Evolutionary conservation across 1,139 yeast genomes (phyloP), one percentile per base, ranked within the genome.

Genomic region (Pichia sp.): DNA sequence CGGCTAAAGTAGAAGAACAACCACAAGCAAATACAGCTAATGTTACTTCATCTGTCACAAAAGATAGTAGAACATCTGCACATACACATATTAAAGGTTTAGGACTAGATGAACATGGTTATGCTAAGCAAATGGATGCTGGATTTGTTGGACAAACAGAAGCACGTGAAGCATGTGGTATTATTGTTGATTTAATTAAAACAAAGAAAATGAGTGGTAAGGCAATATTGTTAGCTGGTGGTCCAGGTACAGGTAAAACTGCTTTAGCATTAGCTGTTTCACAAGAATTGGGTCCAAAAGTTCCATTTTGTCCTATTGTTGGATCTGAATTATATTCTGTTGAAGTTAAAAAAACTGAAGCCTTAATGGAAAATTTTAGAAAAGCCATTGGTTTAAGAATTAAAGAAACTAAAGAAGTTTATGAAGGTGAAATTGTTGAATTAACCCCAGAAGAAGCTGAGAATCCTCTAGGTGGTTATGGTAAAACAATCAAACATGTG

Each of bases 201-300:
- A 85, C 92, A 38, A 88, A 87, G 64, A 89, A 84, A 66, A 85
- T 92, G 87, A 84, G 95, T 49, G 98, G 98, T 32, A 87, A 89
- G 65, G 98, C 97, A n/a, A 82, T 92, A 43, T 70, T 92, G 54
- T 74, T 92, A 48, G 97, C 98, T 0, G 98, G 98, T 53, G 95
- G 96, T 4, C 97, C 98, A 25, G 97, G 97, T 3, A 90, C 97
- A 4, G 98, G 98, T 63, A 92, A 92, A 68, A 92, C 98, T 1
- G 98, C 98, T 0, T 74, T 92, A 62, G 97, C 98, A 0, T 72
- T 94, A 51, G 98, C 97, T 1, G 83, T 94, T 50, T 87, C 97
- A 2, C 98, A 92, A 66, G 98, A 92, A 66, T 74, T 92, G 59
- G 99, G 99, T 1, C 97, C 98, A 41, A 92, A 92, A 63, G 98